These are phyloP conservation scores for Neurospora intermedia DNA, from an alignment of 495 filamentous ascomycete genomes.

Conservation along the genomic window DNA sequence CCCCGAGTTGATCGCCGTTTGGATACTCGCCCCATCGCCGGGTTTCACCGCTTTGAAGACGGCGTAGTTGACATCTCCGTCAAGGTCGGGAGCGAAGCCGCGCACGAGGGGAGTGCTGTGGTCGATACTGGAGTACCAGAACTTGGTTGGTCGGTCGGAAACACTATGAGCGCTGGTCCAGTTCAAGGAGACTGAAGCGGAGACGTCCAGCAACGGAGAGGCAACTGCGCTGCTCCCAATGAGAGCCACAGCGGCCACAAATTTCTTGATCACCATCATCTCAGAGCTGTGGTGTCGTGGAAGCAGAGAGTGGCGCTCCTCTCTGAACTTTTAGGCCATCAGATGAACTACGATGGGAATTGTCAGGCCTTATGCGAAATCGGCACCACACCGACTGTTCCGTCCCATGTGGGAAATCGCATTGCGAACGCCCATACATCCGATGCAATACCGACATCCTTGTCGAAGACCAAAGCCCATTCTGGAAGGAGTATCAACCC, in stretches of 20 bases:
- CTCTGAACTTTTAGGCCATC: neutral
- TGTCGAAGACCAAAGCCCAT: neutral
- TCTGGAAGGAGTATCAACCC: neutral
- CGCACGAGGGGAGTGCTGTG: conserved; percentile 17
- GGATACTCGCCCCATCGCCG: conserved; percentile 20
- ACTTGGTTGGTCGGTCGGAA: conserved; percentile 13
- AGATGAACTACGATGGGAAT: neutral
- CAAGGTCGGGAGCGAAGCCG: conserved; percentile 29
- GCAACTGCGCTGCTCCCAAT: neutral
- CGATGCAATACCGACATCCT: neutral
- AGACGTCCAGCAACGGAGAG: neutral
- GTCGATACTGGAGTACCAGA: conserved; percentile 28
- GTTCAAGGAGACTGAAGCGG: neutral
- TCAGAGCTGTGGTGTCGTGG: neutral
- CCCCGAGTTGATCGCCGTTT: conserved; percentile 24
- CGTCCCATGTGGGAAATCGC: neutral
- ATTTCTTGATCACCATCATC: neutral
- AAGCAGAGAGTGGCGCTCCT: neutral
- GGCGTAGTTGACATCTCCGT: conserved; percentile 22
- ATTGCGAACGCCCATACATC: neutral
- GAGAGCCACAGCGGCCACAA: neutral
- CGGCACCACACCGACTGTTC: neutral
- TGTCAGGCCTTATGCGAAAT: neutral
- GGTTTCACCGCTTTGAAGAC: conserved; percentile 24
- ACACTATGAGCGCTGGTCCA: neutral